phyloP scores from a whole-genome alignment of 805 yeast genomes.

The Hanseniaspora singularis region DNA sequence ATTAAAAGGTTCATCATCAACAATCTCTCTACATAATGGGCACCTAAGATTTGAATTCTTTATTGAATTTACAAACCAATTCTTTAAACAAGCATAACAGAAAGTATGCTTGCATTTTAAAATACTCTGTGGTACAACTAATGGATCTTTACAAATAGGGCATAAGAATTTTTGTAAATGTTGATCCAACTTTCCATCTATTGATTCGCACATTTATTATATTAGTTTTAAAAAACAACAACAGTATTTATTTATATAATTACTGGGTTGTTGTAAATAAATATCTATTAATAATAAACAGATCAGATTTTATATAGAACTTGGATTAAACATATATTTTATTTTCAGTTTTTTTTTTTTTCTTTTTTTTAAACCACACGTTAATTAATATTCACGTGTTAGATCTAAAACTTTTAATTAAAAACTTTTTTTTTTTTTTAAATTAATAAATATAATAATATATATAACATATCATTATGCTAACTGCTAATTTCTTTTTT shows the following conservation, averaged over 20 bases:
- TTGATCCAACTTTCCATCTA: slow-evolving; percentile 14
- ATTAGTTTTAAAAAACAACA: not conserved
- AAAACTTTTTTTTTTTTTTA: not conserved
- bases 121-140: slow-evolving; percentile 50
- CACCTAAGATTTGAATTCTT: slow-evolving; percentile 39
- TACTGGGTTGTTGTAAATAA: not conserved
- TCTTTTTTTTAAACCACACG: too few relatives aligned
- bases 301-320: too few relatives aligned
- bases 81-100: slow-evolving; percentile 52
- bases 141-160: slow-evolving; percentile 55
- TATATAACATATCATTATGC: not conserved
- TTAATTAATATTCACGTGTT: too few relatives aligned
- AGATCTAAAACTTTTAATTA: too few relatives aligned
- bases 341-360: not conserved
- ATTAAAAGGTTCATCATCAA: slow-evolving; percentile 40
- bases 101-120: slow-evolving; percentile 63
- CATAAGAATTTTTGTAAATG: slow-evolving; percentile 33
- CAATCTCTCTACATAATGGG: slow-evolving; percentile 50
- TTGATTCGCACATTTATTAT: not conserved
- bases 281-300: too few relatives aligned
- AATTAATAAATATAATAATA: too few relatives aligned
- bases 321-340: too few relatives aligned
- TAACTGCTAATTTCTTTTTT: not conserved
- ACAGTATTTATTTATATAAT: not conserved
- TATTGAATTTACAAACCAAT: slow-evolving; percentile 41